These are phyloP conservation scores for Apophysomyces variabilis DNA, from an alignment of 371 early-diverging fungal genomes.

Conservation along the genomic window DNA sequence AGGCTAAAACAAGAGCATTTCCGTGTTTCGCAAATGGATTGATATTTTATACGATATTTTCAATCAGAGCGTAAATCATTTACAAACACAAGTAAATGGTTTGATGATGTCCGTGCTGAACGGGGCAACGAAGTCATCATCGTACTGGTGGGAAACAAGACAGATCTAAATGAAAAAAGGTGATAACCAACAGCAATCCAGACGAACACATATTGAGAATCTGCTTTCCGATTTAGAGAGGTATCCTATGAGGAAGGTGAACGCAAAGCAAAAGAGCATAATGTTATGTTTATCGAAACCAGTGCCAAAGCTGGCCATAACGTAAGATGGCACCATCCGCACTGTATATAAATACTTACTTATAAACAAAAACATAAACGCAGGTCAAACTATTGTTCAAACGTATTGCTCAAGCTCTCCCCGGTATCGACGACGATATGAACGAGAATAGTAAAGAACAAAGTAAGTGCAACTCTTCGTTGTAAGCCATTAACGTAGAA, in stretches of 20 bases:
- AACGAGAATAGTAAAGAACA: constrained; percentile 43
- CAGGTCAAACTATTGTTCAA: constrained; percentile 90
- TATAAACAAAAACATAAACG: not conserved
- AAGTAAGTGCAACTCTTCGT: constrained; percentile 24
- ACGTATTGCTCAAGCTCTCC: constrained; percentile 94
- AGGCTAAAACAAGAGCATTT: constrained; percentile 12
- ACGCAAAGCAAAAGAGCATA: constrained; percentile 84
- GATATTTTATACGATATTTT: not conserved
- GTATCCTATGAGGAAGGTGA: constrained; percentile 91
- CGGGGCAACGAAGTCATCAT: constrained; percentile 96
- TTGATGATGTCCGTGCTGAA: constrained; percentile 96
- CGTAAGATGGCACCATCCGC: constrained; percentile 48
- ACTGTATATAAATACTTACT: too few relatives aligned
- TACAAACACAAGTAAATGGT: constrained; percentile 95
- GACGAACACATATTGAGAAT: not conserved
- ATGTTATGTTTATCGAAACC: constrained; percentile 91
- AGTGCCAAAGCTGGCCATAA: constrained; percentile 92
- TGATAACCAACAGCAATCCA: constrained; percentile 19
- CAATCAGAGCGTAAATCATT: constrained; percentile 83
- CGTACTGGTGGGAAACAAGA: constrained; percentile 98
- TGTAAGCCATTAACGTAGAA: not conserved
- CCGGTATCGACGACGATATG: constrained; percentile 77
- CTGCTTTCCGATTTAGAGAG: constrained; percentile 45
- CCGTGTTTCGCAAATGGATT: too few relatives aligned
- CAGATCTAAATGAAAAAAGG: constrained; percentile 93